Percentiles rank a stretch among this genome's conserved stretches.
Conservation (phyloP, 495 filamentous ascomycete species). For the Mycothermus thermophilus region DNA sequence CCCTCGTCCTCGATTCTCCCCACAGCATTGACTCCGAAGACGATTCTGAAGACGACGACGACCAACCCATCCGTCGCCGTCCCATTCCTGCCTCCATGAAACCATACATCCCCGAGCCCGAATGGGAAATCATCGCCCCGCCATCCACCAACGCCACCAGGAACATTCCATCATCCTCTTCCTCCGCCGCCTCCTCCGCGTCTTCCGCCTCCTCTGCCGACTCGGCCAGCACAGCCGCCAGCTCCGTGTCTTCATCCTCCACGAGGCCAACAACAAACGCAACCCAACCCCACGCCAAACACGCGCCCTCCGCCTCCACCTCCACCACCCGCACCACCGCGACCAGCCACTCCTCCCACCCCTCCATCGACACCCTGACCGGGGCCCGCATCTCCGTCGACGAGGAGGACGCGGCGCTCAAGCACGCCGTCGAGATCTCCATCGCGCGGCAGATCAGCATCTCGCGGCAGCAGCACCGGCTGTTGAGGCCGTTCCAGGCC, state of each 20-base stretch:
- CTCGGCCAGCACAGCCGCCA: slow-evolving; percentile 17
- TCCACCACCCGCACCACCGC: slow-evolving; percentile 11
- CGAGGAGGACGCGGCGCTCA: slow-evolving; percentile 25
- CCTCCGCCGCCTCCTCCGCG: slow-evolving; percentile 15
- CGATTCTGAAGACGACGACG: slow-evolving; percentile 7
- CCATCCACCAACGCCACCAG: no score
- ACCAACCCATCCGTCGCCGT: neutral
- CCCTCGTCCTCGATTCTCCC: slow-evolving; percentile 35
- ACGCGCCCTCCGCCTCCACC: slow-evolving; percentile 13
- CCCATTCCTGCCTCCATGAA: slow-evolving; percentile 3
- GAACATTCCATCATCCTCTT: neutral
- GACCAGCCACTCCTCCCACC: slow-evolving; percentile 14
- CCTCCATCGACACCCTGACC: neutral
- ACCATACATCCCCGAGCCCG: slow-evolving; percentile 29
- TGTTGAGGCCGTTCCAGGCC: slow-evolving; percentile 24
- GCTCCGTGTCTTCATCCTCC: slow-evolving; percentile 8
- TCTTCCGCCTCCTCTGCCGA: slow-evolving; percentile 16
- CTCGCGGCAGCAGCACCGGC: slow-evolving; percentile 38
- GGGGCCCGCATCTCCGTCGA: slow-evolving; percentile 11
- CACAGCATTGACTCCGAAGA: slow-evolving; percentile 15
- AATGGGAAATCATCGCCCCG: slow-evolving; percentile 38
- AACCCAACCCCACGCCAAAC: slow-evolving; percentile 5
- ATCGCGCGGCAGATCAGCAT: slow-evolving; percentile 48
- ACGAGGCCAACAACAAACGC: neutral
- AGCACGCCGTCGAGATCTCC: slow-evolving; percentile 39